These are phyloP conservation scores for Rhizopogon salebrosus DNA, from an alignment of 768 basidiomycete species.

Conservation along the genomic window DNA sequence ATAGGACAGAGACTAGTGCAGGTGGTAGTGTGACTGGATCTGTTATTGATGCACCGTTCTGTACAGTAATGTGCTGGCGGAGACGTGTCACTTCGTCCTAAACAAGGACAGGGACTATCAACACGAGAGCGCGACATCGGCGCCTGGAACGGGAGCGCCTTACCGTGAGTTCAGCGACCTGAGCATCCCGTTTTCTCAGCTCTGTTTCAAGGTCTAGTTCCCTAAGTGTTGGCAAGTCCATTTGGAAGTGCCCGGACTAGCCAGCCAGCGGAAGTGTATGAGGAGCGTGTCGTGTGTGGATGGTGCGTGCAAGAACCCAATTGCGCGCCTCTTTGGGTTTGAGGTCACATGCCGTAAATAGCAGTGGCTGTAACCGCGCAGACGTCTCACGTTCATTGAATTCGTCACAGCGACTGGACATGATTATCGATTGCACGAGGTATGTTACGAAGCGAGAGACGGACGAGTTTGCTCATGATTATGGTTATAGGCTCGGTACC, in stretches of 20 bases:
- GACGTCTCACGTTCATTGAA: neutral
- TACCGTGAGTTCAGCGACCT: conserved; percentile 69
- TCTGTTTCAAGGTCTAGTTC: conserved; percentile 80
- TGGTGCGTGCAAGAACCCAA: conserved; percentile 24
- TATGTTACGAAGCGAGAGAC: too few species aligned
- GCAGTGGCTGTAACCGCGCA: conserved; percentile 25
- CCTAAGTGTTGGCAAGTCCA: conserved; percentile 69
- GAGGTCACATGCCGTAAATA: conserved; percentile 23
- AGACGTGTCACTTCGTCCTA: conserved; percentile 74
- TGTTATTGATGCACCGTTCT: conserved; percentile 53
- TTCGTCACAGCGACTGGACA: too few species aligned
- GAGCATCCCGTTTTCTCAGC: conserved; percentile 69
- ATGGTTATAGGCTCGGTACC: neutral
- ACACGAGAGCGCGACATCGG: conserved; percentile 13
- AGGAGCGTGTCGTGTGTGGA: conserved; percentile 15
- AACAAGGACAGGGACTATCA: conserved; percentile 9
- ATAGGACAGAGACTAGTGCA: conserved; percentile 58
- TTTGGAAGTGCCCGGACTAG: conserved; percentile 23
- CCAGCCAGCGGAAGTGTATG: conserved; percentile 5
- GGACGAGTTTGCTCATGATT: neutral
- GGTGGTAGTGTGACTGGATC: conserved; percentile 70
- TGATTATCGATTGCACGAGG: neutral
- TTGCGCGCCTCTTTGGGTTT: conserved; percentile 21
- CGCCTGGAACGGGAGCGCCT: conserved; percentile 28
- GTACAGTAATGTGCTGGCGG: conserved; percentile 57